Conservation (phyloP, 129 eudicot genomes). For the Ambrosia trifida region DNA sequence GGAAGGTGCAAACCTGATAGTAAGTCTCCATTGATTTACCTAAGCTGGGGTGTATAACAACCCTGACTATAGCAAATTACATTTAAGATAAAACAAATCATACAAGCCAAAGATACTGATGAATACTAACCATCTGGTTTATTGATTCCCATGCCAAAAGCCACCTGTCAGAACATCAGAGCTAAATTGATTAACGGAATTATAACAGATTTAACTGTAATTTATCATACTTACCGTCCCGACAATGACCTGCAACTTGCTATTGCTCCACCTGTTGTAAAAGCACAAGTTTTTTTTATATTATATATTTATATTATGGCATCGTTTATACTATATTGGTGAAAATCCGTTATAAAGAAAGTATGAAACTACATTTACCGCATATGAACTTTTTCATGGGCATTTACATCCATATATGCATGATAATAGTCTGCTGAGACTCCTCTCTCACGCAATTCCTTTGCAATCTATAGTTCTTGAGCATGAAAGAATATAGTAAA, state of each 20-base stretch:
- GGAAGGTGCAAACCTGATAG: conserved; percentile 65
- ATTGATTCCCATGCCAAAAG: conserved; percentile 99
- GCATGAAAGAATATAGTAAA: conserved; percentile 25
- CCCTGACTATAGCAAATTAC: conserved; percentile 81
- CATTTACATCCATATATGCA: conserved; percentile 93
- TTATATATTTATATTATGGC: no score
- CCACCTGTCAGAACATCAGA: conserved; percentile 59
- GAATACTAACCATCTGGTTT: conserved; percentile 92
- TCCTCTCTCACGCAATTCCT: conserved; percentile 79
- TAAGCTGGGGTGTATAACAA: conserved; percentile 94
- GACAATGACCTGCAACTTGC: conserved; percentile 92
- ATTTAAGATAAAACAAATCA: conserved; percentile 22
- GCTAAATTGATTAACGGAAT: conserved; percentile 8
- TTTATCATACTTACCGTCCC: conserved; percentile 67
- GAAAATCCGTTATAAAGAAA: conserved; percentile 6
- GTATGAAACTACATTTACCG: conserved; percentile 43
- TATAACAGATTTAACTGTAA: conserved; percentile 3
- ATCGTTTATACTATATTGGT: no score
- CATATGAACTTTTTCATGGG: conserved; percentile 83
- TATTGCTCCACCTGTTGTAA: conserved; percentile 80
- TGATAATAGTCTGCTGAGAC: conserved; percentile 91
- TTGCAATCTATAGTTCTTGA: conserved; percentile 70
- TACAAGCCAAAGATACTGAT: neutral
- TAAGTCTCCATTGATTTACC: conserved; percentile 99
- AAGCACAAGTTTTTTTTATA: neutral